Conservation (phyloP, 345 rosid genomes). For the Nephelium lappaceum region DNA sequence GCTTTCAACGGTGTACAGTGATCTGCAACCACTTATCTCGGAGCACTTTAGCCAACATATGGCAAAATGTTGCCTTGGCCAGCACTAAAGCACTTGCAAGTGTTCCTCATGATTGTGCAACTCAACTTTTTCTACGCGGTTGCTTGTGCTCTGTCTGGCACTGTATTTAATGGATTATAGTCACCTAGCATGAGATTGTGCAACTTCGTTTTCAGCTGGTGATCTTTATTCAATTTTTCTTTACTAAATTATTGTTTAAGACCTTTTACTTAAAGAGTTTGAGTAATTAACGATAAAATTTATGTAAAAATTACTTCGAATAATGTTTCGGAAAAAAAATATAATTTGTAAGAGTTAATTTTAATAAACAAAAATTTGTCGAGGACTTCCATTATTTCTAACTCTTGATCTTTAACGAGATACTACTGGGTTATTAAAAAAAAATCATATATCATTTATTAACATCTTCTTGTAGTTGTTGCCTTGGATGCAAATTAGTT, state of each 20-base stretch:
- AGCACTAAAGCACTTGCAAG: background rate
- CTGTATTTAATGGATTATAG: background rate
- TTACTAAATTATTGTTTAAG: no score
- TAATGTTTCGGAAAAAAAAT: no score
- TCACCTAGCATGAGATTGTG: background rate
- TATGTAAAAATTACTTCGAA: no score
- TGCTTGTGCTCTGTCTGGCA: background rate
- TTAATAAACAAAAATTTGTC: no score
- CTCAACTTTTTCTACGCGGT: constrained; percentile 6
- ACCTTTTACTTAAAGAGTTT: no score
- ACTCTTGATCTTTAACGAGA: no score
- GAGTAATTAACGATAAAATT: no score
- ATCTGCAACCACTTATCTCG: background rate
- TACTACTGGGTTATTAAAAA: no score
- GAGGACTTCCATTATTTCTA: no score
- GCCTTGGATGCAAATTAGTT: background rate
- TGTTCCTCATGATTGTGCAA: background rate
- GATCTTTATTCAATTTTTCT: no score
- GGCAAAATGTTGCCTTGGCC: background rate
- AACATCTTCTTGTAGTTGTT: background rate
- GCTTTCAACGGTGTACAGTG: background rate
- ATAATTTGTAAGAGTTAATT: no score
- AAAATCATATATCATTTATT: no score
- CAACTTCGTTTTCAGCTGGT: background rate
- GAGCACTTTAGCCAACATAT: background rate